phyloP scores from a whole-genome alignment of 176 grass and related monocot species.

The Bromus sterilis region DNA sequence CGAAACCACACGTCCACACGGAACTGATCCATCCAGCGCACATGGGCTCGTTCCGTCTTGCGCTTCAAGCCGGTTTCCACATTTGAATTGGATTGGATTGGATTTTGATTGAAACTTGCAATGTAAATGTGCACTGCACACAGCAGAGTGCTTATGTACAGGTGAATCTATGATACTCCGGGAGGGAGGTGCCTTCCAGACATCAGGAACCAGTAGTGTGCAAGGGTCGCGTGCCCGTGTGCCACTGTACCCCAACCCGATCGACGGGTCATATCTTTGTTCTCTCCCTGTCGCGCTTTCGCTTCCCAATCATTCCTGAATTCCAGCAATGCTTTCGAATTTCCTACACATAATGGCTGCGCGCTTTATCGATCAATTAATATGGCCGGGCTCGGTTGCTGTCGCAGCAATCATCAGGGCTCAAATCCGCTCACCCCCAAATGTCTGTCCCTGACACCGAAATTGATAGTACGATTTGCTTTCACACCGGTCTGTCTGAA shows the following conservation, averaged over 20 bases:
- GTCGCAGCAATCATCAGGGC: not conserved
- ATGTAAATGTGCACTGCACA: too few species aligned
- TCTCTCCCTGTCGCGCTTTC: not conserved
- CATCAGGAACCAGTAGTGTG: not conserved
- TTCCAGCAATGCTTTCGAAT: constrained; percentile 6
- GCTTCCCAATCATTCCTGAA: constrained; percentile 15
- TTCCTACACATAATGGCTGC: not conserved
- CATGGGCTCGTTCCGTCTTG: not conserved
- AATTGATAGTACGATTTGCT: not conserved
- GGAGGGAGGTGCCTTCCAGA: not conserved
- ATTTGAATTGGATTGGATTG: too few species aligned
- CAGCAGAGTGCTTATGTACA: too few species aligned
- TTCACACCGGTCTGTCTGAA: not conserved
- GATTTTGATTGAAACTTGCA: too few species aligned
- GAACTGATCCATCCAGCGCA: not conserved
- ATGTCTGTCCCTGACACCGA: not conserved
- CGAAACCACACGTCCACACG: too few species aligned
- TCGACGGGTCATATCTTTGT: not conserved
- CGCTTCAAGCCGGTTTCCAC: not conserved
- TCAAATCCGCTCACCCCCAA: not conserved
- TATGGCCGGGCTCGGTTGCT: not conserved
- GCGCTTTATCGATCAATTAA: not conserved
- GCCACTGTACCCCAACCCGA: not conserved
- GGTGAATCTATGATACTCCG: too few species aligned
- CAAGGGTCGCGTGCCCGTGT: not conserved